Evolutionary conservation across 2,329 filamentous ascomycete species (phyloP).

Genomic region (Fusarium sp.): DNA sequence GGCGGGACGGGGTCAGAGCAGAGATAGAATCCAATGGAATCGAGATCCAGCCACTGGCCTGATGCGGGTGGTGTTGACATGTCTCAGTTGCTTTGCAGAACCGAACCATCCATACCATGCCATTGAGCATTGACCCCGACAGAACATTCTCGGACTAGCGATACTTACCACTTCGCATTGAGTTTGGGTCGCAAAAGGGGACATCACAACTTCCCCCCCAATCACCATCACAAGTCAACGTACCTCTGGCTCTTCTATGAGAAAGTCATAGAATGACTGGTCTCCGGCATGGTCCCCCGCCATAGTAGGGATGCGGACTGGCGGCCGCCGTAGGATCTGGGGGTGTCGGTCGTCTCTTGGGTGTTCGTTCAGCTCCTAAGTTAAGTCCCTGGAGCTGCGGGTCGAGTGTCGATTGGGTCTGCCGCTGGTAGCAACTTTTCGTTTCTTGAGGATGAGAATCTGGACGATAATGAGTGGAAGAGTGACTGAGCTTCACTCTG

Average conservation of each 20-base stretch:
- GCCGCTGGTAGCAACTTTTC: conserved; percentile 16
- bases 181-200: conserved; percentile 27
- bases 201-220: conserved; percentile 4
- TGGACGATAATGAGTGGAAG: conserved; percentile 10
- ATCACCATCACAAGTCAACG: conserved; percentile 16
- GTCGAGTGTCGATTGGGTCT: conserved; percentile 20
- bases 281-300: conserved; percentile 41
- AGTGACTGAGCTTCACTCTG: conserved; percentile 25
- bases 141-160: conserved; percentile 12
- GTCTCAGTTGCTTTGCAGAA: conserved; percentile 31
- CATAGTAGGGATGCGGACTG: conserved; percentile 38
- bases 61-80: conserved; percentile 39
- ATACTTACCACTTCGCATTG: conserved; percentile 19
- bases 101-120: conserved; percentile 3
- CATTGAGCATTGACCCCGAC: conserved; percentile 27
- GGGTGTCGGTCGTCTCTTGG: conserved; percentile 12
- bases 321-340: conserved; percentile 21
- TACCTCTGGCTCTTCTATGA: conserved; percentile 48
- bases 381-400: conserved; percentile 19
- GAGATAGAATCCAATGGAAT: conserved; percentile 21
- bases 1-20: conserved; percentile 6
- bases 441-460: conserved; percentile 13
- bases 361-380: conserved; percentile 28
- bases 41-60: conserved; percentile 46
- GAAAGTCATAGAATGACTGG: conserved; percentile 48